phyloP scores from a whole-genome alignment of 257 asterid species.

The Prunella vulgaris region DNA sequence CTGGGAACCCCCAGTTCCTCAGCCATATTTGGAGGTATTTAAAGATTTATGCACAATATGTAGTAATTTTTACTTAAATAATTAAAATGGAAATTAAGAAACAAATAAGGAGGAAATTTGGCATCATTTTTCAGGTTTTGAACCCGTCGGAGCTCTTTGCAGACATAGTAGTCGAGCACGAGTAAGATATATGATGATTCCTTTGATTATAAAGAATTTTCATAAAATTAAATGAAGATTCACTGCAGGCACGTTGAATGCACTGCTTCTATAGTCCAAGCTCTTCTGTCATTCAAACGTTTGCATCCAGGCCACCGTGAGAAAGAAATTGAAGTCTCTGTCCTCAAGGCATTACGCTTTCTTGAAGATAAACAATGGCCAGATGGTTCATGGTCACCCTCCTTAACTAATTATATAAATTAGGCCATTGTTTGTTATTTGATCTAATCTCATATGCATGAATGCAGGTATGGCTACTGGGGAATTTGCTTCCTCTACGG shows the following conservation, averaged over 20 bases:
- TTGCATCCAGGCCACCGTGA: constrained; percentile 62
- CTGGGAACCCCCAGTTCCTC: constrained; percentile 62
- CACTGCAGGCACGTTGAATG: constrained; percentile 53
- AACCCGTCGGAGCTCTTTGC: constrained; percentile 83
- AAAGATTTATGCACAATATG: constrained; percentile 42
- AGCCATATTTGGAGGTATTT: no score
- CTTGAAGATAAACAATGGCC: constrained; percentile 56
- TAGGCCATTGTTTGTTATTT: no score
- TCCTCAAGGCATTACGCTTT: constrained; percentile 39
- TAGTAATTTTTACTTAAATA: no score
- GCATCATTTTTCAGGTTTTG: constrained; percentile 33
- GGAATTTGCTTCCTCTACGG: constrained; percentile 76
- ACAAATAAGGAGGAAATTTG: neutral
- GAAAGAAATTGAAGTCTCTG: constrained; percentile 55
- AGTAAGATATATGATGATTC: constrained; percentile 35
- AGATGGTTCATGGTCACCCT: constrained; percentile 68
- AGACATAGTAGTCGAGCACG: constrained; percentile 68
- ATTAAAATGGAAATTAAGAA: no score
- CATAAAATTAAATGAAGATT: neutral
- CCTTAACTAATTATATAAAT: neutral
- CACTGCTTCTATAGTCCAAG: constrained; percentile 47
- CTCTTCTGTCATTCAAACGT: constrained; percentile 53
- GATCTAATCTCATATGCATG: neutral
- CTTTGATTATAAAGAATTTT: neutral
- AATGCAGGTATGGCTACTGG: constrained; percentile 78